Conservation (phyloP, 2,329 filamentous ascomycete genomes). For the Calycina marina region DNA sequence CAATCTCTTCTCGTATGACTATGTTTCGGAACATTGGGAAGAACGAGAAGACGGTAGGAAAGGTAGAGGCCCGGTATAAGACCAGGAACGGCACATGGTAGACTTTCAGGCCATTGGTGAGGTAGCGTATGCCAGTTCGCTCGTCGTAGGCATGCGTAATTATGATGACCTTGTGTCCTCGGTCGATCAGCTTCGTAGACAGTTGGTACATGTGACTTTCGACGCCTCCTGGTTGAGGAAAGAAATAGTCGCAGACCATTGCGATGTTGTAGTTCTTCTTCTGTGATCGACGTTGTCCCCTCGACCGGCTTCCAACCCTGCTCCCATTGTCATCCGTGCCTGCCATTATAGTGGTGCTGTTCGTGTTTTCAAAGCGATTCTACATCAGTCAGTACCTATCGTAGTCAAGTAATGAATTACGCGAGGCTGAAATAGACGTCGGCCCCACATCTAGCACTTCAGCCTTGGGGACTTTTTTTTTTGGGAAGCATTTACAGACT, state of each 20-base stretch:
- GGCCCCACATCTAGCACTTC: too few species aligned
- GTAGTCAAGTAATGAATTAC: too few species aligned
- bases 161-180: constrained; percentile 94
- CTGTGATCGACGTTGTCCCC: too few species aligned
- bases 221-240: constrained; percentile 87
- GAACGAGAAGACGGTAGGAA: constrained; percentile 96
- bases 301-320: too few species aligned
- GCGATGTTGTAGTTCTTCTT: constrained; percentile 46
- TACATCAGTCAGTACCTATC: too few species aligned
- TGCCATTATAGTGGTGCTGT: too few species aligned
- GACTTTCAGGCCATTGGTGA: constrained; percentile 96
- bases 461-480: too few species aligned
- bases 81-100: constrained; percentile 95
- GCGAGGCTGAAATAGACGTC: too few species aligned
- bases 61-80: constrained; percentile 84
- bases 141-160: constrained; percentile 92
- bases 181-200: constrained; percentile 89
- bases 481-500: too few species aligned
- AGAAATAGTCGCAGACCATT: constrained; percentile 99
- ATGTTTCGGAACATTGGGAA: constrained; percentile 98
- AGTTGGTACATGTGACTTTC: constrained; percentile 99
- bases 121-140: constrained; percentile 80
- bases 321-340: too few species aligned
- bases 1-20: constrained; percentile 81
- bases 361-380: too few species aligned